phyloP scores from a whole-genome alignment of 257 asterid genomes.

The Solanum sparsipilum region DNA sequence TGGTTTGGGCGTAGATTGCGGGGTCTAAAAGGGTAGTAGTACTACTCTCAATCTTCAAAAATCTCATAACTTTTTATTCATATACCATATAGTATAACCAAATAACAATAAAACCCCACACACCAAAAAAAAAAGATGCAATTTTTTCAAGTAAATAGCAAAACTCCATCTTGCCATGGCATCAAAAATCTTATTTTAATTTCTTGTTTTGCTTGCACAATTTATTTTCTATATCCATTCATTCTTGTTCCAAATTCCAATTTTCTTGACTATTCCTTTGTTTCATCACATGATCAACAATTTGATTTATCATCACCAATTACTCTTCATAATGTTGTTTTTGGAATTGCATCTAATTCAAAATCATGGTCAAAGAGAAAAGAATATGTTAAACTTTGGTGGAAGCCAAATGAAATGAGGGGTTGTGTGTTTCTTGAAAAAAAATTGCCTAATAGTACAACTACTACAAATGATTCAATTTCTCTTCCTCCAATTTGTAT shows the following conservation, averaged over 20 bases:
- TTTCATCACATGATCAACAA: slow-evolving; percentile 6
- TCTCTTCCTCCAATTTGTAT: neutral
- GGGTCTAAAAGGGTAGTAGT: neutral
- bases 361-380: slow-evolving; percentile 45
- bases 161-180: neutral
- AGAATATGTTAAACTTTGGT: slow-evolving; percentile 52
- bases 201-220: slow-evolving; percentile 12
- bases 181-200: slow-evolving; percentile 15
- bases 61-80: neutral
- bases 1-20: neutral
- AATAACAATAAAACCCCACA: neutral
- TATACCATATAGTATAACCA: neutral
- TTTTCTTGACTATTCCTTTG: neutral
- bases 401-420: slow-evolving; percentile 52
- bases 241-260: slow-evolving; percentile 13
- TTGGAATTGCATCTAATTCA: slow-evolving; percentile 62
- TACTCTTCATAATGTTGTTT: slow-evolving; percentile 49
- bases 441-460: neutral
- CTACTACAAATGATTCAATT: neutral
- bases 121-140: slow-evolving; percentile 22
- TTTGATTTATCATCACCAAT: slow-evolving; percentile 14
- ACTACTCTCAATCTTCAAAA: neutral
- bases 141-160: slow-evolving; percentile 1
- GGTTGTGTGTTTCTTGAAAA: slow-evolving; percentile 72
- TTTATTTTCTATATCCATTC: slow-evolving; percentile 23